Evolutionary conservation across 768 basidiomycete genomes (phyloP).

Genomic region (Mycena chlorophos): DNA sequence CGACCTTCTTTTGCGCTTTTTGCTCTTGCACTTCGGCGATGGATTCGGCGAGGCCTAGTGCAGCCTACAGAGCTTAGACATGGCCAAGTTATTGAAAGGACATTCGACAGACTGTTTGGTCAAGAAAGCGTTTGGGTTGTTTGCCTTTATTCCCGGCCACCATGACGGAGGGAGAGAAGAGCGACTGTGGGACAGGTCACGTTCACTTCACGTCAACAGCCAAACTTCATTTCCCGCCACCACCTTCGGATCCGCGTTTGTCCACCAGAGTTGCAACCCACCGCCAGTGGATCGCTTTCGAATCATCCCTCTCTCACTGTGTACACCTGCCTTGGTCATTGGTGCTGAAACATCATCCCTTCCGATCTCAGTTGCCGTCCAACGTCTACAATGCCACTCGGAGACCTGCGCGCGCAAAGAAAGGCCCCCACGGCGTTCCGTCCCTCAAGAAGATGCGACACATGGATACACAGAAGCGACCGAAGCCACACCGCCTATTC

Average conservation of each 20-base stretch:
- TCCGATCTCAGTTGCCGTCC: background rate
- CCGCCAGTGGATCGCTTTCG: background rate
- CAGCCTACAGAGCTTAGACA: conserved; percentile 40
- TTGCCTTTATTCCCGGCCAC: conserved; percentile 26
- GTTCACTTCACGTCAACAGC: too few species aligned
- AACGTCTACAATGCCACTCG: background rate
- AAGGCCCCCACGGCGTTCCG: too few species aligned
- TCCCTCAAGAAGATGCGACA: too few species aligned
- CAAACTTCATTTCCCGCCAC: background rate
- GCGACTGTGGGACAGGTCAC: background rate
- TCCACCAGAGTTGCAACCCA: background rate
- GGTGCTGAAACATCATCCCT: background rate
- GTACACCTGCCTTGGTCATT: background rate
- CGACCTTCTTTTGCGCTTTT: conserved; percentile 39
- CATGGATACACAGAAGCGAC: too few species aligned
- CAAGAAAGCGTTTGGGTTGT: conserved; percentile 25
- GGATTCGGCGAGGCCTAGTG: conserved; percentile 45
- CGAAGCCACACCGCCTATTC: conserved; percentile 1
- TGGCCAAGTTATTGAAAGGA: too few species aligned
- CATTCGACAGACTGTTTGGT: background rate
- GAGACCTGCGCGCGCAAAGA: background rate
- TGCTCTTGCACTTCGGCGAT: conserved; percentile 50
- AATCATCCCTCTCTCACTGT: background rate
- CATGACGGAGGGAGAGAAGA: background rate
- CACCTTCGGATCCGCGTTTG: background rate